A percentile compares a stretch with the other conserved stretches of the same genome.
phyloP scores from a whole-genome alignment of 441 rosid species.

The Cnidoscolus chayamansa region DNA sequence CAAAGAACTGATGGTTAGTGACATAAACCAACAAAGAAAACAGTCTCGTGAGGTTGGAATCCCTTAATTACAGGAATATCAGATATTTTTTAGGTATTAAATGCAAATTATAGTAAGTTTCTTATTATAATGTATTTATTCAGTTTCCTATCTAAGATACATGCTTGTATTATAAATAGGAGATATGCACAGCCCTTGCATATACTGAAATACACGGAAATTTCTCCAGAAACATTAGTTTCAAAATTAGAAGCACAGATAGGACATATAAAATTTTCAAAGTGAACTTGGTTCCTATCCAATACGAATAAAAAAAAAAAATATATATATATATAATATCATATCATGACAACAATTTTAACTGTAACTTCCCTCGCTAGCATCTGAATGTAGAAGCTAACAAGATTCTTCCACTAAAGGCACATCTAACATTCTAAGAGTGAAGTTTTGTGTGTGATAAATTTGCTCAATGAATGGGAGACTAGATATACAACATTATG shows the following conservation, averaged over 20 bases:
- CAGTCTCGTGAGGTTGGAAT: neutral
- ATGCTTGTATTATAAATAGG: too few relatives aligned
- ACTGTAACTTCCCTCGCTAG: too few relatives aligned
- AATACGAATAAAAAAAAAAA: neutral
- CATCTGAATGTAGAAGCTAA: neutral
- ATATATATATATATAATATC: too few relatives aligned
- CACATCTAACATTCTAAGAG: neutral
- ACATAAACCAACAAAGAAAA: neutral
- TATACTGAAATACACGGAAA: too few relatives aligned
- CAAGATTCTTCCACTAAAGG: neutral
- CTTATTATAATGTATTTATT: too few relatives aligned
- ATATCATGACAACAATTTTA: too few relatives aligned
- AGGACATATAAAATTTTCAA: neutral
- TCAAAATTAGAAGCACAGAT: neutral
- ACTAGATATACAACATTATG: neutral
- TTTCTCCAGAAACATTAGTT: neutral
- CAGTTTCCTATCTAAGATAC: too few relatives aligned
- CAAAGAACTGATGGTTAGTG: neutral
- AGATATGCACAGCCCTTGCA: too few relatives aligned
- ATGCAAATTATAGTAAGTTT: too few relatives aligned
- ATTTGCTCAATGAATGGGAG: neutral
- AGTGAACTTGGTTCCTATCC: neutral
- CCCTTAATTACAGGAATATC: too few relatives aligned
- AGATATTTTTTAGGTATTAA: too few relatives aligned
- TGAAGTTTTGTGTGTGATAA: neutral